Base-by-base conservation (phyloP, 371 early-diverging fungal species). In the Mortierella sp. region DNA sequence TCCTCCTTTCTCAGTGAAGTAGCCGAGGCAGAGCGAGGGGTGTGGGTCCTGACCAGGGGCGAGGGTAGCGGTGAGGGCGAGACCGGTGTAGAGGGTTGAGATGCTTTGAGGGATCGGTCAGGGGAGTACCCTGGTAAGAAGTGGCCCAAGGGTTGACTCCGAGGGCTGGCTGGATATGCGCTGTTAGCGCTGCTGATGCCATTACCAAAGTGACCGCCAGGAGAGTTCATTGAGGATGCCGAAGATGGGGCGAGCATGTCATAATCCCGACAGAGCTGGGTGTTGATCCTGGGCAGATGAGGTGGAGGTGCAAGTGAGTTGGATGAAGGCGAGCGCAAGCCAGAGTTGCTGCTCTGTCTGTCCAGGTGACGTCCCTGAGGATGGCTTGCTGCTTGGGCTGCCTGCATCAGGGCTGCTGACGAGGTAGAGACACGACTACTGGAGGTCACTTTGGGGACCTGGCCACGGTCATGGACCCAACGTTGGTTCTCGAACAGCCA, bases 401-500 rank as follows among this genome's bases (percentile, higher is more conserved):
- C 75, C 19, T 72, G 83, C 26, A 74, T 51, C n/a, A n/a, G 80
- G 5, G 76, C 61, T 34, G 77, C 76, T 3, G 81, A 73, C 1
- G 79, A 79, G 10, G 69, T 61, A 0, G 82, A 72, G 28, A 64
- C 64, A 3, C 74, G 86, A 43, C 75, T 77, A 28, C 34, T 61
- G 3, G 70, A 46, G 8, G 78, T 80, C 5, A 55, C 50, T 55
- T 86, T 86, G 26, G 86, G 86, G 37, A 86, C 74, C 3, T 75
- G 82, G 14, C 86, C 86, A 40, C 86, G 86, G 40, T 86, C 86
- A 53, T 86, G 86, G 10, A 86, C 64, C 86, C 86, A 86, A 28
- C 80, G 55, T 44, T 91, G 89, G 55, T 89, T 87, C 74, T 91
- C 92, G 89, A 90, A 91, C 24, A 87, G 83, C 90, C 90, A 93